Conservation (phyloP, 1,284 basidiomycete genomes). For the Ganoderma multipileum region DNA sequence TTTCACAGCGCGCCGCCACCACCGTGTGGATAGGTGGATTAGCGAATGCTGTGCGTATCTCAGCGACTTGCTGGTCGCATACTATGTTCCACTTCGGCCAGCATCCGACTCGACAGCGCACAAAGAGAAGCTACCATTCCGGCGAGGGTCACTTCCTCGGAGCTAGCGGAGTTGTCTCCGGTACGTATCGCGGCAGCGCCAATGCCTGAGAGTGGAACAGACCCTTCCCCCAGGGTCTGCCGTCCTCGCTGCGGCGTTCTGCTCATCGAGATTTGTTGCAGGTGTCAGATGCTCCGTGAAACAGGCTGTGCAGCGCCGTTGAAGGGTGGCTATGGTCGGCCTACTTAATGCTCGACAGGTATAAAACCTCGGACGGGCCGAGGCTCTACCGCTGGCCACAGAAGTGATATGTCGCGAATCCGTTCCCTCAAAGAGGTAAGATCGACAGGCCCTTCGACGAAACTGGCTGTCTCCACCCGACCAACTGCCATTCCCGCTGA, state of each 20-base stretch:
- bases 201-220: neutral
- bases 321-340: neutral
- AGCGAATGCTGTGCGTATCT: neutral
- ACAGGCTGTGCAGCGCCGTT: neutral
- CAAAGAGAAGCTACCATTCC: neutral
- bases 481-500: neutral
- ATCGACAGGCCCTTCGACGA: neutral
- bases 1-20: neutral
- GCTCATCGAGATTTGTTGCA: neutral
- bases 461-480: constrained; percentile 2
- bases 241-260: neutral
- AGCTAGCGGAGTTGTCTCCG: neutral
- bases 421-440: neutral
- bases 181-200: neutral
- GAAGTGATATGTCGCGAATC: constrained; percentile 1
- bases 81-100: neutral
- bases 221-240: neutral
- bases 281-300: neutral
- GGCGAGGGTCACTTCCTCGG: neutral
- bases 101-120: neutral
- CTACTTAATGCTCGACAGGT: neutral
- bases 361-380: neutral
- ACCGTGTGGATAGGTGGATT: neutral
- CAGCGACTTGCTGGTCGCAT: neutral
- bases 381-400: neutral